Base-by-base conservation (phyloP, 768 basidiomycete genomes). In the Boletus rubroflammeus region DNA sequence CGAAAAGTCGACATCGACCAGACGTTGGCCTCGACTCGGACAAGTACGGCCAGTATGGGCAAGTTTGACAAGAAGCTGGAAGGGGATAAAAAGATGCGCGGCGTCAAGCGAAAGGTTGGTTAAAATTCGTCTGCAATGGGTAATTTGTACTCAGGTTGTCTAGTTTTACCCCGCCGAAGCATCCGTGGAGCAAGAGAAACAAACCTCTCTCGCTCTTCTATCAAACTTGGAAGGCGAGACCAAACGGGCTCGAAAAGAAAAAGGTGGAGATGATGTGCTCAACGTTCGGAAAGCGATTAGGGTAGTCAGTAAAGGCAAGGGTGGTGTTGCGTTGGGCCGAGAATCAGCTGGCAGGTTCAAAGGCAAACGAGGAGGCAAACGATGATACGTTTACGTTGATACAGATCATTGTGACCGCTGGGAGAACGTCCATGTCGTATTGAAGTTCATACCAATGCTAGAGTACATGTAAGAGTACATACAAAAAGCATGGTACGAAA, bases 41-140 rank as follows among this genome's bases (percentile, higher is more conserved):
- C 77, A 28, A 93, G 93, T 56, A 99, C 97, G 0, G 97, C 94
- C 0, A 95, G 92, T 63, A 86, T 99, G 86, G 97, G 97, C 59
- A 86, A 82, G 62, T 99, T 97, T 63, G 96, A 98, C 70, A 86
- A 83, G 59, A 84, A 79, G 65, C 79, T 98, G 21, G 88, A 95
- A 48, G 95, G 95, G 13, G 97, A 99, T 72, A 89, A 90, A 69
- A 94, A 92, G 71, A 68, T 85, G 41, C 82, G 83, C 34, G 93
- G 94, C 6, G 74, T 94, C 44, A 98, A 98, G 76, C 84, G 97
- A 63, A 98, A 98, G 86, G 93, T 92, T 19, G 0, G n/a, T 28
- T 38, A 25, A 35, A 19, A 31, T 11, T 47, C 3, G 10, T 28
- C 9, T 50, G n/a, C 14, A 28, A 23, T 14, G 40, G 28, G 47